Evolutionary conservation across 73 alveolate species (phyloP), one percentile per base, ranked within the genome.

Genomic region (Urostyla sp.): DNA sequence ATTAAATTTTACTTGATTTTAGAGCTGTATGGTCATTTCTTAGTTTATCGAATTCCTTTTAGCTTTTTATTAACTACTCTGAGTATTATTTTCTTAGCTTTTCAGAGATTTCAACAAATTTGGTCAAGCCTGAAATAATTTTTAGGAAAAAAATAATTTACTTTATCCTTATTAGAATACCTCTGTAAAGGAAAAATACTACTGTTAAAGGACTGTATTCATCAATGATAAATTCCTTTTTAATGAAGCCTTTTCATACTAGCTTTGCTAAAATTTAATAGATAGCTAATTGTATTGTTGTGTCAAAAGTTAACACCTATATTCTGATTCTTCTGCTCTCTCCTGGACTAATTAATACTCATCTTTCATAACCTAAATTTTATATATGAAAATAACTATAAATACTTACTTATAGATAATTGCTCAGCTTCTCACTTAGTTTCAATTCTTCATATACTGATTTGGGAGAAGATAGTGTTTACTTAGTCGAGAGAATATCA

Each of bases 371-470:
- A n/a, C n/a, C n/a, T n/a, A n/a, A n/a, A n/a, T n/a, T n/a, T n/a
- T n/a, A 21, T 5, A 60, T 6, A 3, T 48, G 72, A 1, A 49
- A 63, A 53, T 73, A 52, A 36, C 69, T 46, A 26, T 21, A 13
- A 52, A 60, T 73, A 13, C 61, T n/a, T n/a, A 56, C 59, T 50
- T 57, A 83, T 18, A 88, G 72, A 44, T 88, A 63, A 23, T 40
- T 60, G 46, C 30, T 36, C 8, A 88, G 85, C 50, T 69, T 26
- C 23, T 84, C 91, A 48, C 90, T 69, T 10, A 88, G 87, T 43
- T 88, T 88, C 34, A 88, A 74, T 44, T 88, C 95, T 0, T 84
- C 86, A 59, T 67, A 82, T 0, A 88, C 90, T 3, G 89, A 50
- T n/a, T 77, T 88, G 8, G 80, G 75, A 24, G 61, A 28, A 1